Evolutionary conservation across 192 early-diverging fungal species (phyloP).

Genomic region (Linnemannia exigua): DNA sequence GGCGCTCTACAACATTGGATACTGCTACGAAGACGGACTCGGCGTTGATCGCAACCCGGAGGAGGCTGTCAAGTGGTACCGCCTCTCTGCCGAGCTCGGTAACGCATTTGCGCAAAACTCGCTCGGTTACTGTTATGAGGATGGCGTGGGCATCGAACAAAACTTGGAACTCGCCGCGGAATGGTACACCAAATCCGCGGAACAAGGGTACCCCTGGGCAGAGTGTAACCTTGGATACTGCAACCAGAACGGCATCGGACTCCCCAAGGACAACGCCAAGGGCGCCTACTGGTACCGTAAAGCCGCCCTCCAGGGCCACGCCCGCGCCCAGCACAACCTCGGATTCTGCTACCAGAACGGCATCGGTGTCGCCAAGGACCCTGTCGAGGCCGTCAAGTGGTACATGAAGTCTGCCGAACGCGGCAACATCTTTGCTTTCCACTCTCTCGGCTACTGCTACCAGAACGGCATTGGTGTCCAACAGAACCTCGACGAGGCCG

Average conservation of each 20-base stretch:
- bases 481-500: constrained; percentile 65
- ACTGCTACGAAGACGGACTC: constrained; percentile 76
- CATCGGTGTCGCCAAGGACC: constrained; percentile 76
- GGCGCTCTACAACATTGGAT: constrained; percentile 75
- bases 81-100: constrained; percentile 74
- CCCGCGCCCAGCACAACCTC: constrained; percentile 74
- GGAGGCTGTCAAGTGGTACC: constrained; percentile 77
- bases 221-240: constrained; percentile 89
- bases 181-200: constrained; percentile 71
- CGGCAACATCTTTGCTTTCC: constrained; percentile 71
- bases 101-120: constrained; percentile 91
- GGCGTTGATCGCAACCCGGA: constrained; percentile 66
- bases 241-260: constrained; percentile 75
- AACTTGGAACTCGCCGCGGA: constrained; percentile 68
- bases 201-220: constrained; percentile 74
- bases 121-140: constrained; percentile 87
- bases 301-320: constrained; percentile 78
- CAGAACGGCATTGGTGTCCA: constrained; percentile 74
- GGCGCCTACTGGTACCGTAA: constrained; percentile 76
- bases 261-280: constrained; percentile 62
- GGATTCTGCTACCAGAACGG: constrained; percentile 93
- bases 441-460: constrained; percentile 73
- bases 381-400: constrained; percentile 66
- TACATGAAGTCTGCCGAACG: constrained; percentile 69
- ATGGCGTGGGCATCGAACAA: constrained; percentile 80